Evolutionary conservation across 495 filamentous ascomycete genomes (phyloP).

Genomic region (Hypoxylon cercidicola): DNA sequence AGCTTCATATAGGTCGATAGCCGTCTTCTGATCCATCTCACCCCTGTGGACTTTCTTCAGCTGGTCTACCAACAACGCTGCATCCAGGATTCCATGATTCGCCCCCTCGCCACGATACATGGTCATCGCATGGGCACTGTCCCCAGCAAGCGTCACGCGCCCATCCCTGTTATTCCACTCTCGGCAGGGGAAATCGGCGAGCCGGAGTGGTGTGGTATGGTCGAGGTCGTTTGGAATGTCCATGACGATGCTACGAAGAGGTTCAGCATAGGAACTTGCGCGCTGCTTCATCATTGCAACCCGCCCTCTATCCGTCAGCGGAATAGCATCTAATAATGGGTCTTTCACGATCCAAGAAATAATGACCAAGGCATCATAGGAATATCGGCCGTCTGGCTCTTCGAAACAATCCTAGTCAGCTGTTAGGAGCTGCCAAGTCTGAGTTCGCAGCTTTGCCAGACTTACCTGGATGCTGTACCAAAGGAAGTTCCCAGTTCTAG

Average conservation of each 20-base stretch:
- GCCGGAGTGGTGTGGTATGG: constrained; percentile 54
- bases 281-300: constrained; percentile 58
- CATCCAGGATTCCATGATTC: constrained; percentile 68
- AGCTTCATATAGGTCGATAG: constrained; percentile 57
- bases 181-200: constrained; percentile 62
- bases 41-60: constrained; percentile 34
- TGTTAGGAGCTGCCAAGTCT: not conserved
- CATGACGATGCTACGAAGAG: constrained; percentile 58
- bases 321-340: constrained; percentile 22
- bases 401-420: constrained; percentile 9
- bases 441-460: constrained; percentile 12
- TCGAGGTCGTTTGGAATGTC: constrained; percentile 57
- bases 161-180: constrained; percentile 54
- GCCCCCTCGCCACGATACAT: constrained; percentile 71
- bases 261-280: constrained; percentile 59
- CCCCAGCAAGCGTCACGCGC: constrained; percentile 61
- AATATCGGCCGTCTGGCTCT: constrained; percentile 39
- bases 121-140: constrained; percentile 70
- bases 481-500: constrained; percentile 62
- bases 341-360: constrained; percentile 43
- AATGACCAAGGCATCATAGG: constrained; percentile 41
- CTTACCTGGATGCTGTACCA: constrained; percentile 59
- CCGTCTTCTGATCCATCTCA: constrained; percentile 33
- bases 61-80: constrained; percentile 51
- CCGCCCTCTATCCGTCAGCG: constrained; percentile 11